phyloP scores from a whole-genome alignment of 2,329 filamentous ascomycete species.

The Colletotrichum sp. region DNA sequence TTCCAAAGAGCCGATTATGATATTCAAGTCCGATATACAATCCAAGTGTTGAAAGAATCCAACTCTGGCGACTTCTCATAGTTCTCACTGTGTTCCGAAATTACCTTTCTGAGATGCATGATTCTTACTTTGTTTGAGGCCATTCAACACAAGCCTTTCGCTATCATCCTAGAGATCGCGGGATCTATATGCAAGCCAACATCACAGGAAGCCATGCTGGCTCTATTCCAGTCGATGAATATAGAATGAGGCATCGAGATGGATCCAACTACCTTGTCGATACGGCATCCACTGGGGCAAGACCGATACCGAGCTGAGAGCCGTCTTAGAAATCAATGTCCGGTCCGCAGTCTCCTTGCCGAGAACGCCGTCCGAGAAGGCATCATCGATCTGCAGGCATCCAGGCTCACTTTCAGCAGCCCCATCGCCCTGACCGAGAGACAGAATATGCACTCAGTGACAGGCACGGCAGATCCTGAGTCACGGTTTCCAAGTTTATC shows the following conservation, averaged over 20 bases:
- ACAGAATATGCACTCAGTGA: background rate
- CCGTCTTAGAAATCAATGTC: background rate
- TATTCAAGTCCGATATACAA: background rate
- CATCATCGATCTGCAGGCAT: background rate
- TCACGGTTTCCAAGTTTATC: slow-evolving; percentile 2
- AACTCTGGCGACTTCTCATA: background rate
- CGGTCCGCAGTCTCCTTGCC: background rate
- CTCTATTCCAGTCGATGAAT: background rate
- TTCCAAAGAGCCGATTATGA: background rate
- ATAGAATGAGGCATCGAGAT: accelerated
- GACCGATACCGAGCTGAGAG: background rate
- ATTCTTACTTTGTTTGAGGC: background rate
- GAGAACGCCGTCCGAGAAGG: background rate
- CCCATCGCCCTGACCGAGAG: background rate
- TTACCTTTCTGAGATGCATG: background rate
- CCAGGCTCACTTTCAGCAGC: background rate
- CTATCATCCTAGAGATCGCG: background rate
- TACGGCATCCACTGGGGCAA: slow-evolving; percentile 35
- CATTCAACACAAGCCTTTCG: background rate
- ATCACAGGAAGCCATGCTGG: background rate
- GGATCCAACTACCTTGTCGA: background rate
- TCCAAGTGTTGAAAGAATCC: background rate
- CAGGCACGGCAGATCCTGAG: background rate
- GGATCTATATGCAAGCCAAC: background rate
- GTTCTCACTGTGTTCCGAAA: background rate